These are phyloP conservation scores for Phytopythium boreale DNA, from an alignment of 352 stramenopile species.

Conservation along the genomic window DNA sequence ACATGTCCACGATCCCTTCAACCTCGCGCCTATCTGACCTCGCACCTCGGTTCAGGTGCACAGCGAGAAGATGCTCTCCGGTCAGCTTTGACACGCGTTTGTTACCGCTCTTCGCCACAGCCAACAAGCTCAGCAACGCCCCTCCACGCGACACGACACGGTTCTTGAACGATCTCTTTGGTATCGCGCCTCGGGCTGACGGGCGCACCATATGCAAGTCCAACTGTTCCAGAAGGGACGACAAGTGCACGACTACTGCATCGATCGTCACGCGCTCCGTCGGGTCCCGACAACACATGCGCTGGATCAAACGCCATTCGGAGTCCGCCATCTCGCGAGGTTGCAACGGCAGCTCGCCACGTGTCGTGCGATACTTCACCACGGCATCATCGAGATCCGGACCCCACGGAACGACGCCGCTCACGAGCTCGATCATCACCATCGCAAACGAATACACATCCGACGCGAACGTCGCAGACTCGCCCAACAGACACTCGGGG, in stretches of 20 bases:
- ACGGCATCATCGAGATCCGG: background rate
- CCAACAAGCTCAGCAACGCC: background rate
- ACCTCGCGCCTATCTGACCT: background rate
- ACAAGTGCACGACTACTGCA: background rate
- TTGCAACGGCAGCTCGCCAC: background rate
- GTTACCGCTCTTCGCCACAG: background rate
- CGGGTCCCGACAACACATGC: background rate
- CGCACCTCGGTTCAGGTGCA: background rate
- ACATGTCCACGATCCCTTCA: background rate
- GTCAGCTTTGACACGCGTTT: background rate
- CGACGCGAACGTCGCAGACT: background rate
- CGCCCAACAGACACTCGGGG: constrained; percentile 16
- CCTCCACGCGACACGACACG: background rate
- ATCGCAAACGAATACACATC: constrained; percentile 8
- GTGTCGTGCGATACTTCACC: background rate
- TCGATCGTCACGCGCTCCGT: background rate
- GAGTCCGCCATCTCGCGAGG: background rate
- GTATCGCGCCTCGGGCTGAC: background rate
- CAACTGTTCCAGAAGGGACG: background rate
- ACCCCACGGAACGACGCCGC: background rate
- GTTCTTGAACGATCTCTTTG: background rate
- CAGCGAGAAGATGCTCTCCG: background rate
- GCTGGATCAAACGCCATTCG: background rate
- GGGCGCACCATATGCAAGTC: background rate
- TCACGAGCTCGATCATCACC: constrained; percentile 2